Conservation (phyloP, 1,284 basidiomycete species). For the Naganishia sp. region DNA sequence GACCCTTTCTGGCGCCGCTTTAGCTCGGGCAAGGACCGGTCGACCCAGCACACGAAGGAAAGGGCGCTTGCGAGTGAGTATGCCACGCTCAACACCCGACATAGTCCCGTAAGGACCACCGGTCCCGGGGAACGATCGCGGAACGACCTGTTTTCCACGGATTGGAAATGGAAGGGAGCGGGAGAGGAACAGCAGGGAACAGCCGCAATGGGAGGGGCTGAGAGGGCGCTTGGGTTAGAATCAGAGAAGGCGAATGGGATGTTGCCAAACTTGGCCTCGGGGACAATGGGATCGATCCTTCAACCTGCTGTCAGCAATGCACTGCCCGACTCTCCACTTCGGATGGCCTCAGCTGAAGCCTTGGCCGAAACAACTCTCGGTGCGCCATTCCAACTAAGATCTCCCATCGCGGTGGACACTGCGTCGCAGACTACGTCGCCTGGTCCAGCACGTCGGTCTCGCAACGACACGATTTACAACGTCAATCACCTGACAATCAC, state of each 20-base stretch:
- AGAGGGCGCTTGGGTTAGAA: background rate
- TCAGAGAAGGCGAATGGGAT: too few species aligned
- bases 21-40: background rate
- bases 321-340: too few species aligned
- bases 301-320: background rate
- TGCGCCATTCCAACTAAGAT: constrained; percentile 7
- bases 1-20: constrained; percentile 26
- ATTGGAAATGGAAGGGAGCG: constrained; percentile 31
- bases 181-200: background rate
- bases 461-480: constrained; percentile 21
- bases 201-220: background rate
- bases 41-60: background rate
- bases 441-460: background rate
- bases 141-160: constrained; percentile 28
- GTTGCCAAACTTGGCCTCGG: too few species aligned
- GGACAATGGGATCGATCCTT: background rate
- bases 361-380: background rate
- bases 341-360: too few species aligned
- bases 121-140: background rate
- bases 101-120: background rate
- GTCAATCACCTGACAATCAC: constrained; percentile 10
- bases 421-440: background rate
- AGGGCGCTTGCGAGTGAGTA: background rate
- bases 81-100: background rate
- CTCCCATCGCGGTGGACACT: background rate